Conservation (phyloP, 2,329 filamentous ascomycete genomes). For the Ilyonectria mors-panacis region DNA sequence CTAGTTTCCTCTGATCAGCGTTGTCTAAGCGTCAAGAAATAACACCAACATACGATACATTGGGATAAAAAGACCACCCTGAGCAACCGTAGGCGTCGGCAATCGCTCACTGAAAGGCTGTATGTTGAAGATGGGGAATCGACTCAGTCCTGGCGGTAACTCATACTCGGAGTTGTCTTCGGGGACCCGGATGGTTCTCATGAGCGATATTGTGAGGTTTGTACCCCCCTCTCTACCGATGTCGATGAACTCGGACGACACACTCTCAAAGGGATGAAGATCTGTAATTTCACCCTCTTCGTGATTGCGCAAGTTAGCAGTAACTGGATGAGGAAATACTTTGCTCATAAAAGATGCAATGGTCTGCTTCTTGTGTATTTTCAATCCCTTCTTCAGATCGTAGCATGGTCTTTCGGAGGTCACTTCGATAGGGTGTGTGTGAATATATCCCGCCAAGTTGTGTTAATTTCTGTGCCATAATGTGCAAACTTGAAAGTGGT, state of each 20-base stretch:
- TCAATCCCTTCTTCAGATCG: neutral
- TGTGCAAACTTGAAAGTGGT: neutral
- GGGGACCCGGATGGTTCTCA: constrained; percentile 1
- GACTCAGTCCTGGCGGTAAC: neutral
- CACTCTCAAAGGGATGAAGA: neutral
- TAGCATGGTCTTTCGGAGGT: neutral
- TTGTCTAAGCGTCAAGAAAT: neutral
- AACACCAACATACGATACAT: constrained; percentile 2
- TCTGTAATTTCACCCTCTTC: neutral
- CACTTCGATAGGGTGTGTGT: neutral
- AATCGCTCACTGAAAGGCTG: constrained; percentile 4
- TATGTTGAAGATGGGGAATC: constrained; percentile 4
- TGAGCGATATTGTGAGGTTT: neutral
- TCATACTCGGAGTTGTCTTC: neutral
- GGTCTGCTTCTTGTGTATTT: neutral
- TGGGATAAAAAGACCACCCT: constrained; percentile 13
- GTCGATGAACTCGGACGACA: neutral
- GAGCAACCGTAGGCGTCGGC: neutral
- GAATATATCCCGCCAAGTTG: neutral
- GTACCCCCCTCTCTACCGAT: neutral
- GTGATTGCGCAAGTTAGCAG: neutral
- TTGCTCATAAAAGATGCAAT: neutral
- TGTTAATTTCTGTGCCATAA: neutral
- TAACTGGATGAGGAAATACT: neutral
- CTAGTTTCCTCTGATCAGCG: neutral